These are phyloP conservation scores for Cytospora leucostoma DNA, from an alignment of 2,329 filamentous ascomycete species.

Conservation along the genomic window DNA sequence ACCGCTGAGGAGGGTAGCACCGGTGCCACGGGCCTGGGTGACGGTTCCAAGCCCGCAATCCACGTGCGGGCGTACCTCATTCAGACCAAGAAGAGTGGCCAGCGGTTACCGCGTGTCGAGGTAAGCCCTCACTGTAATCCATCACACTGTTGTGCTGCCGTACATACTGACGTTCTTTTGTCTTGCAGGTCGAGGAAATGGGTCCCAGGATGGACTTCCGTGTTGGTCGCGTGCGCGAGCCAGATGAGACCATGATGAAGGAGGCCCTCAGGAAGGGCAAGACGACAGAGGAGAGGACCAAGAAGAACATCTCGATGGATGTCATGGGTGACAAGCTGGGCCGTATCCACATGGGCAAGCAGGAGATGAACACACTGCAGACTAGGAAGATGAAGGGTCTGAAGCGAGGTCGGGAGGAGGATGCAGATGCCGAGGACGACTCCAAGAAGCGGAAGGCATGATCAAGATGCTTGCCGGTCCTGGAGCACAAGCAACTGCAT, in stretches of 20 bases:
- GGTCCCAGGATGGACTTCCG: conserved; percentile 92
- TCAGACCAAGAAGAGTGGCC: conserved; percentile 80
- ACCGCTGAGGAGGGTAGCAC: conserved; percentile 65
- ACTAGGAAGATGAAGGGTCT: conserved; percentile 99
- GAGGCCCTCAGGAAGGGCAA: conserved; percentile 86
- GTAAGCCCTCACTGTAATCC: conserved; percentile 4
- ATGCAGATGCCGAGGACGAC: conserved; percentile 48
- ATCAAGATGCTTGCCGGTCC: conserved; percentile 1
- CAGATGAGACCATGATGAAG: conserved; percentile 80
- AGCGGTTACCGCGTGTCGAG: conserved; percentile 86
- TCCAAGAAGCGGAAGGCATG: conserved; percentile 42
- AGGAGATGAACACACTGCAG: conserved; percentile 85
- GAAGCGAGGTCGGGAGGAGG: conserved; percentile 74
- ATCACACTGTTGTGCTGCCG: background rate
- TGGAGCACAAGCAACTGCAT: conserved; percentile 15
- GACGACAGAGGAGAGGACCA: conserved; percentile 72
- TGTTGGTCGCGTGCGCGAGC: conserved; percentile 76
- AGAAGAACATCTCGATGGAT: conserved; percentile 96
- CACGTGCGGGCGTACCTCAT: conserved; percentile 83
- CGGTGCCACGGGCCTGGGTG: conserved; percentile 40
- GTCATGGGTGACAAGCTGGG: conserved; percentile 95
- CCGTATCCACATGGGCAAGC: conserved; percentile 85
- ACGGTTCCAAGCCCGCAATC: conserved; percentile 55
- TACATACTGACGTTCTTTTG: background rate
- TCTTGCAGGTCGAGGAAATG: conserved; percentile 74